These are phyloP conservation scores for Quercus tomentella DNA, from an alignment of 331 rosid genomes.

Conservation along the genomic window DNA sequence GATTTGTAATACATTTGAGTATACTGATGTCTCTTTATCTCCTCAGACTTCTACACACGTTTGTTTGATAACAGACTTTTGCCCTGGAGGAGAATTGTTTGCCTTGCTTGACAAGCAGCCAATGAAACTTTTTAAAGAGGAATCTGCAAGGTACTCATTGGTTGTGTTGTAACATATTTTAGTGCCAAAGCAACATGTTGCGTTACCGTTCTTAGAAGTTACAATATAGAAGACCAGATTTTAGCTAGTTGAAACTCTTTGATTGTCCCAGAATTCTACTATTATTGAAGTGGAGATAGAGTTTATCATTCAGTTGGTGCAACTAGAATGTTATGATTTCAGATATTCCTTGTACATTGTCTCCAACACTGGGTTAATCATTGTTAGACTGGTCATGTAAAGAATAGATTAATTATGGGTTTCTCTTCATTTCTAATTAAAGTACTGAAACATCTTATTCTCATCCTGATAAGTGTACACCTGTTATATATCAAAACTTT, in stretches of 20 bases:
- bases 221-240: background rate
- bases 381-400: background rate
- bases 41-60: slow-evolving; percentile 85
- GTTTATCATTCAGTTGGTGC: background rate
- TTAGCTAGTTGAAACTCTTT: background rate
- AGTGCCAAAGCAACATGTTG: background rate
- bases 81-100: slow-evolving; percentile 88
- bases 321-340: slow-evolving; percentile 5
- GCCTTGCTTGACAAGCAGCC: slow-evolving; percentile 94
- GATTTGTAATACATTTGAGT: background rate
- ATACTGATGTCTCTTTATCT: slow-evolving; percentile 32
- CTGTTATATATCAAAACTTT: background rate
- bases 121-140: slow-evolving; percentile 82
- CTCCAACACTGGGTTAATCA: background rate
- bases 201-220: background rate
- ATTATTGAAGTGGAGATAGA: background rate
- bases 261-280: background rate
- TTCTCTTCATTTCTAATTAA: background rate
- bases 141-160: slow-evolving; percentile 72
- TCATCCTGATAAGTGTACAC: background rate
- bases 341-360: slow-evolving; percentile 2
- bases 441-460: background rate
- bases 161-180: background rate
- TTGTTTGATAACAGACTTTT: slow-evolving; percentile 92
- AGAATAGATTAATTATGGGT: background rate